Conservation (phyloP, 331 rosid species). For the Stylosanthes scabra region DNA sequence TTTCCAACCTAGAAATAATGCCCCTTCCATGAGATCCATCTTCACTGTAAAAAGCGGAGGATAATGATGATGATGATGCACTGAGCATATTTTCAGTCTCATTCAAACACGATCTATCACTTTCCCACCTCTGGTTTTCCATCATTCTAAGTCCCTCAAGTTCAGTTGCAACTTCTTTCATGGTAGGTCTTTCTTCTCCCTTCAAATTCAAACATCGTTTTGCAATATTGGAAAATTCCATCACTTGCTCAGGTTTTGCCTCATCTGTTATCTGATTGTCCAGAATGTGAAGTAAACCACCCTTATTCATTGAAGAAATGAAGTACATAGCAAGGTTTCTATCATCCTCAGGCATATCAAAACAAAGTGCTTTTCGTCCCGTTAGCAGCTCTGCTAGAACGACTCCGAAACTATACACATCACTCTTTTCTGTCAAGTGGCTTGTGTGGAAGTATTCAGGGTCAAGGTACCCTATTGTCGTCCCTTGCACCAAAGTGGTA, state of each 20-base stretch:
- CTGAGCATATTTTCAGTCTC: background rate
- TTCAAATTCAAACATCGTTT: conserved; percentile 27
- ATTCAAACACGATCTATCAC: background rate
- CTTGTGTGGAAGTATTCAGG: conserved; percentile 48
- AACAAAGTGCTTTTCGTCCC: conserved; percentile 36
- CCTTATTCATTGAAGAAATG: conserved; percentile 35
- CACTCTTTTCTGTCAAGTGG: conserved; percentile 47
- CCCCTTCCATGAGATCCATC: background rate
- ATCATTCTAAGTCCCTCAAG: conserved; percentile 32
- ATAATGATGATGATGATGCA: background rate
- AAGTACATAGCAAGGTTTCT: conserved; percentile 42
- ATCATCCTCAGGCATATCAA: conserved; percentile 32
- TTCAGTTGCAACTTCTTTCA: conserved; percentile 48
- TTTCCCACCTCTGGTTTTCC: conserved; percentile 30
- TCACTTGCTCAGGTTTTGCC: conserved; percentile 29
- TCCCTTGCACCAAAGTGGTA: conserved; percentile 46
- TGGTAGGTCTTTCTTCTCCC: conserved; percentile 51
- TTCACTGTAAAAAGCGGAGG: background rate
- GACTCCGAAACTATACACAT: conserved; percentile 50
- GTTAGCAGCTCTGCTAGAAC: conserved; percentile 44
- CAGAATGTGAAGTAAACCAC: conserved; percentile 24
- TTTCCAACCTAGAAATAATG: background rate
- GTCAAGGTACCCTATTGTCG: conserved; percentile 48
- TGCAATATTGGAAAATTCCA: conserved; percentile 32
- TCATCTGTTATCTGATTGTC: conserved; percentile 29